These are phyloP conservation scores for Sordaria brevicollis DNA, from an alignment of 495 filamentous ascomycete species.

Conservation along the genomic window DNA sequence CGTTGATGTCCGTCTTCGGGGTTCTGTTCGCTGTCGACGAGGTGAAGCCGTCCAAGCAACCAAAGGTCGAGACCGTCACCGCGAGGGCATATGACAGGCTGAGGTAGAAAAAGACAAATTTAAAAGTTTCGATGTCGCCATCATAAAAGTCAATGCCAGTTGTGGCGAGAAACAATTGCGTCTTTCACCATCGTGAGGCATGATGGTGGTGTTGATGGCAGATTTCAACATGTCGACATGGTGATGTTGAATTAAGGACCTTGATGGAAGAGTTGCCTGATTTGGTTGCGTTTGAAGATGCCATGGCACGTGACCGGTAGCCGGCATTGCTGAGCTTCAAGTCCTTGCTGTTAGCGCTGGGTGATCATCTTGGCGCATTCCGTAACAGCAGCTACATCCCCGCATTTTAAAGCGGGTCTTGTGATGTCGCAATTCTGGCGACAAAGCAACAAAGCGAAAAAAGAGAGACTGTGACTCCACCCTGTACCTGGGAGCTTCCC, in stretches of 20 bases:
- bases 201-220: not conserved
- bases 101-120: not conserved
- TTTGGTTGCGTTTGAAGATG: not conserved
- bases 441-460: conserved; percentile 19
- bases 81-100: not conserved
- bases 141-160: not conserved
- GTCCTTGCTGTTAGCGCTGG: not conserved
- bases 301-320: not conserved
- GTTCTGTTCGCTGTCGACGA: not conserved
- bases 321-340: not conserved
- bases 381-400: not conserved
- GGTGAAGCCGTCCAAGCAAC: not conserved
- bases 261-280: not conserved
- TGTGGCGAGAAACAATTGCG: not conserved
- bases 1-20: not conserved
- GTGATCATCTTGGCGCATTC: not conserved
- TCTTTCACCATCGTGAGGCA: not conserved
- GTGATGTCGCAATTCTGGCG: conserved; percentile 27
- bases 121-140: not conserved
- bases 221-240: not conserved
- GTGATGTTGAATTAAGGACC: not conserved
- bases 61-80: not conserved
- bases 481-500: not conserved
- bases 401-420: not conserved
- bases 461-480: not conserved